A percentile compares a stretch with the other conserved stretches of the same genome.
Evolutionary conservation across 2,329 filamentous ascomycete genomes (phyloP).

Genomic region (Aspergillus spinulosporus): DNA sequence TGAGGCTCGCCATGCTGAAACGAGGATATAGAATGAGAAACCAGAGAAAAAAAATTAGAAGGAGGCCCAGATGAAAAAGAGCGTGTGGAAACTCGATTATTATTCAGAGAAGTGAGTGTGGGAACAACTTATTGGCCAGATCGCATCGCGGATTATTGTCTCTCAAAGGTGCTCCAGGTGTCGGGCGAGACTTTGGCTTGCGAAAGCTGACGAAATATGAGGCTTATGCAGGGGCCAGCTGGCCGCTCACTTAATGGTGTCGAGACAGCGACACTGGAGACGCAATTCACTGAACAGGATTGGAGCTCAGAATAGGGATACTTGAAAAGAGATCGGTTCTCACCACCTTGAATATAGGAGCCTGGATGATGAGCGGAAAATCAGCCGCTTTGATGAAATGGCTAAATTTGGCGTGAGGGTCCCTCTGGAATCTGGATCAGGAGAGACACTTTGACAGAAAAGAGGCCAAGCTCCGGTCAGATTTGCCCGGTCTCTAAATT

Average conservation of each 20-base stretch:
- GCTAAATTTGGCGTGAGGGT: constrained; percentile 5
- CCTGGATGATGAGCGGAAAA: constrained; percentile 3
- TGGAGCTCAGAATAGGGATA: neutral
- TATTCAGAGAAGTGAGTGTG: constrained; percentile 1
- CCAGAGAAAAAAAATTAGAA: neutral
- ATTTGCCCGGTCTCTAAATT: neutral
- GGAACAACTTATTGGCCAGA: neutral
- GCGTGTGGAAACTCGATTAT: neutral
- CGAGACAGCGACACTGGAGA: too few relatives aligned
- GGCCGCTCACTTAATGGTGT: neutral
- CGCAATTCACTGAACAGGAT: neutral
- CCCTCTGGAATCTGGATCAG: neutral
- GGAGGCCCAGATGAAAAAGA: neutral
- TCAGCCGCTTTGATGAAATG: constrained; percentile 1
- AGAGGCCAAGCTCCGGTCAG: constrained; percentile 1
- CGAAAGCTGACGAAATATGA: constrained; percentile 1
- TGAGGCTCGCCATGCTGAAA: constrained; percentile 2
- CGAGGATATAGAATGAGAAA: neutral
- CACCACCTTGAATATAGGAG: neutral
- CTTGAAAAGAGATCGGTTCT: neutral
- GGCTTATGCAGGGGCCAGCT: constrained; percentile 3
- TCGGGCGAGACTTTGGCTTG: neutral
- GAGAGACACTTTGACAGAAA: neutral
- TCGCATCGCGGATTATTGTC: constrained; percentile 10
- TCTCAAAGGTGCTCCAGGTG: neutral